Evolutionary conservation across 2,329 filamentous ascomycete genomes (phyloP).

Genomic region (Talaromyces piceae): DNA sequence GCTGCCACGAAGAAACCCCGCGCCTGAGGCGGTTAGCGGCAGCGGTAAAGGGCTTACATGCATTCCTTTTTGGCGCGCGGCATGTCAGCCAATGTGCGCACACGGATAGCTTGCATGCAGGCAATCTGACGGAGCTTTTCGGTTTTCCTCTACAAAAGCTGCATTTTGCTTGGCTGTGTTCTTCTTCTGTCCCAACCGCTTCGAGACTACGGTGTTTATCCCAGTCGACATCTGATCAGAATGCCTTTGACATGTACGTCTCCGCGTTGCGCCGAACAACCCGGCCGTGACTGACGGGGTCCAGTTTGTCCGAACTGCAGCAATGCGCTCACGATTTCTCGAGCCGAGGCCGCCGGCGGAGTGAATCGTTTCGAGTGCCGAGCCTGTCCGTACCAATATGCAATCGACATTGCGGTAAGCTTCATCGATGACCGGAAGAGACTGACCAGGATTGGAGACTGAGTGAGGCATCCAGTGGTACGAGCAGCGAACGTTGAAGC

Average conservation of each 20-base stretch:
- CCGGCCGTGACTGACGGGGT: not conserved
- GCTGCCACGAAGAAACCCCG: not conserved
- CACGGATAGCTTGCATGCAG: constrained; percentile 15
- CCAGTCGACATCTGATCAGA: constrained; percentile 5
- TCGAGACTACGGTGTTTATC: not conserved
- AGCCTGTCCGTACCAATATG: constrained; percentile 87
- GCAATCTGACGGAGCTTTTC: not conserved
- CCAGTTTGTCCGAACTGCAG: constrained; percentile 44
- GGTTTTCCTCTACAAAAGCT: no score
- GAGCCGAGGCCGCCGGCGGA: constrained; percentile 31
- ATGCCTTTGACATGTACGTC: constrained; percentile 36
- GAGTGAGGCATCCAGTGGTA: constrained; percentile 46
- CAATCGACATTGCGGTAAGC: constrained; percentile 55
- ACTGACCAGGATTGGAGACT: not conserved
- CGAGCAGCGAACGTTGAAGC: constrained; percentile 71
- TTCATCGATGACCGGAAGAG: not conserved
- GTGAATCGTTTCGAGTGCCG: constrained; percentile 87
- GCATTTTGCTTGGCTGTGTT: no score
- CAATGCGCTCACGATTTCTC: constrained; percentile 42
- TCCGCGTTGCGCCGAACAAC: not conserved
- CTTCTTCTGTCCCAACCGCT: no score
- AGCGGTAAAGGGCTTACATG: not conserved
- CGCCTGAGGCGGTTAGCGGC: constrained; percentile 1
- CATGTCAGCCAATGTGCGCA: constrained; percentile 22
- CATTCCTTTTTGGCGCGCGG: constrained; percentile 22